phyloP scores from a whole-genome alignment of 257 asterid species.

The Catharanthus roseus region DNA sequence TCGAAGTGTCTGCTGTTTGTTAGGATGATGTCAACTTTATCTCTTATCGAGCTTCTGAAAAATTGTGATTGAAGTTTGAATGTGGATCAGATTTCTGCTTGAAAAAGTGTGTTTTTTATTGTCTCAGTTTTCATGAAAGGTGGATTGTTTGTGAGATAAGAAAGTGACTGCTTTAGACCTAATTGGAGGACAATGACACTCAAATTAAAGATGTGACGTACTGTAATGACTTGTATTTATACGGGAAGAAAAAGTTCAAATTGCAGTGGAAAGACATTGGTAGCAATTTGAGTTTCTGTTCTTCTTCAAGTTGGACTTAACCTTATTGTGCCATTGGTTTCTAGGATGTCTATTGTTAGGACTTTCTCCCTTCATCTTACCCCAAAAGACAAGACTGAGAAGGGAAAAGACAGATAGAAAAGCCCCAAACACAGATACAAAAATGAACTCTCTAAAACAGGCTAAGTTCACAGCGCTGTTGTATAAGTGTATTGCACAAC shows the following conservation, averaged over 20 bases:
- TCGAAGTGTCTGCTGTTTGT: not conserved
- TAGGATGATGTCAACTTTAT: not conserved
- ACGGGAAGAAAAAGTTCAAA: too few species aligned
- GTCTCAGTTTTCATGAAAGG: too few species aligned
- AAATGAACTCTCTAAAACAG: not conserved
- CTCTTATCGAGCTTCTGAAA: not conserved
- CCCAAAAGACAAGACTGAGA: too few species aligned
- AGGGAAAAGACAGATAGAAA: not conserved
- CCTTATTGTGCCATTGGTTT: too few species aligned
- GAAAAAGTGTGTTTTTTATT: too few species aligned
- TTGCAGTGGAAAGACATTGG: not conserved
- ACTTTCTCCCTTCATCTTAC: too few species aligned
- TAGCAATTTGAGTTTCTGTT: too few species aligned
- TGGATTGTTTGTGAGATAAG: too few species aligned
- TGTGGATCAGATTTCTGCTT: too few species aligned
- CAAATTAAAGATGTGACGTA: not conserved
- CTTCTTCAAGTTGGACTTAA: not conserved
- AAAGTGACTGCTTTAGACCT: not conserved
- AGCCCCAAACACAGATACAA: not conserved
- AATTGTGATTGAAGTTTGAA: not conserved
- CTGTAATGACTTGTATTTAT: not conserved
- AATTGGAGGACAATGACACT: not conserved
- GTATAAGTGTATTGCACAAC: not conserved
- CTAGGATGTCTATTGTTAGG: too few species aligned
- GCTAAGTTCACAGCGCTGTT: not conserved